Evolutionary conservation across 2,329 filamentous ascomycete species (phyloP), one percentile per base, ranked within the genome.

Genomic region (Botrytis fragariae): DNA sequence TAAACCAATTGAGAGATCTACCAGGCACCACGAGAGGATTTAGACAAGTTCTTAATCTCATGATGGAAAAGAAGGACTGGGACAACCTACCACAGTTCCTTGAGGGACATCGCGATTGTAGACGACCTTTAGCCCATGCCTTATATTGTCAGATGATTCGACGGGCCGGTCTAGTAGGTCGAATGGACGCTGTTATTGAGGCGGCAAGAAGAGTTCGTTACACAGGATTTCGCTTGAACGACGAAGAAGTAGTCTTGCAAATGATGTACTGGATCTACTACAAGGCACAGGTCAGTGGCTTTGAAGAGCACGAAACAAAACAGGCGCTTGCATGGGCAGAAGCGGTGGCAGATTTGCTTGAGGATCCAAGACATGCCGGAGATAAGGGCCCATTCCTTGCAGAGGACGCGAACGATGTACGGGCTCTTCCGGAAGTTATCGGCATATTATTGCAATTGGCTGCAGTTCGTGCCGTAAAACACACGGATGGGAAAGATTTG

Each of bases 371-470:
- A 62, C 78, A 81, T 73, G 71, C 72, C 65, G 78, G 76, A 18
- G 71, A 62, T 59, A 62, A 64, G 44, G 51, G 62, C 22, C 35
- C 18, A 42, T 42, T 69, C 7, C 48, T 32, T 57, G 35, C 18
- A n/a, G 37, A 29, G 48, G 25, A 18, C 7, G 65, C 76, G 37
- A 64, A 76, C 10, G 82, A 86, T 70, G 80, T 83, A 18, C 82
- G 83, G 75, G 77, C 77, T 63, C 79, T 80, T 72, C 83, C 84
- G 1, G 81, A 83, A 39, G 81, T 86, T 29, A 80, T 76, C 62
- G 84, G 81, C 35, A 78, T 82, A 4, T 74, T 86, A 29, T 78
- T 87, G 12, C 82, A 86, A 69, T 78, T 87, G 25, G 82, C 82
- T 74, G 84, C 85, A 39, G 82, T 83, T n/a, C 79, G 81, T 57